Evolutionary conservation across 768 basidiomycete genomes (phyloP).

Genomic region (Boletus subcaerulescens): DNA sequence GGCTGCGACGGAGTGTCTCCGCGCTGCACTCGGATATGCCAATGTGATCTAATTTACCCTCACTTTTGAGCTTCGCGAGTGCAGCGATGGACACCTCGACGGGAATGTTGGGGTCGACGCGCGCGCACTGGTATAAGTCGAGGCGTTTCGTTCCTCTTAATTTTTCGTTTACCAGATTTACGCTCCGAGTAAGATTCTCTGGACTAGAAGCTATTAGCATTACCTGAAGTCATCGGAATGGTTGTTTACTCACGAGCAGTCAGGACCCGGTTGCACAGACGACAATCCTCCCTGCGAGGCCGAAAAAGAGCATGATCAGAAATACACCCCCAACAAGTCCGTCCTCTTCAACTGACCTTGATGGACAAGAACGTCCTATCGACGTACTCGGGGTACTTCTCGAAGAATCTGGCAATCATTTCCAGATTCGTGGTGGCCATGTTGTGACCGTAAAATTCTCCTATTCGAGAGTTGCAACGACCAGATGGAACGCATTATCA

Average conservation of each 20-base stretch:
- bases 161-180: constrained; percentile 40
- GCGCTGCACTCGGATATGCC: constrained; percentile 52
- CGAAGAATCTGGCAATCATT: constrained; percentile 39
- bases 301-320: too few relatives aligned
- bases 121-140: constrained; percentile 57
- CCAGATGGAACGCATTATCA: not conserved
- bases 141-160: constrained; percentile 52
- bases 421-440: constrained; percentile 42
- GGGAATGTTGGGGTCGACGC: constrained; percentile 40
- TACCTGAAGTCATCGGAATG: too few relatives aligned
- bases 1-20: constrained; percentile 43
- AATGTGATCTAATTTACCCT: constrained; percentile 44
- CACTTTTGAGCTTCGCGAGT: constrained; percentile 36
- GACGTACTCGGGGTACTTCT: constrained; percentile 32
- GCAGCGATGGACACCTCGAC: constrained; percentile 45
- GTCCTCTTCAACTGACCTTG: constrained; percentile 18
- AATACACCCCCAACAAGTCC: not conserved
- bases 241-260: not conserved
- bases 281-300: not conserved
- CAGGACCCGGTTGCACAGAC: not conserved
- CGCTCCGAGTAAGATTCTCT: constrained; percentile 46
- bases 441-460: constrained; percentile 56
- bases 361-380: constrained; percentile 33
- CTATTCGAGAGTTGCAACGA: constrained; percentile 23
- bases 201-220: constrained; percentile 1